Percentiles rank a stretch among this genome's conserved stretches.
These are phyloP conservation scores for Pluteus cervinus DNA, from an alignment of 768 basidiomycete genomes.

Conservation along the genomic window DNA sequence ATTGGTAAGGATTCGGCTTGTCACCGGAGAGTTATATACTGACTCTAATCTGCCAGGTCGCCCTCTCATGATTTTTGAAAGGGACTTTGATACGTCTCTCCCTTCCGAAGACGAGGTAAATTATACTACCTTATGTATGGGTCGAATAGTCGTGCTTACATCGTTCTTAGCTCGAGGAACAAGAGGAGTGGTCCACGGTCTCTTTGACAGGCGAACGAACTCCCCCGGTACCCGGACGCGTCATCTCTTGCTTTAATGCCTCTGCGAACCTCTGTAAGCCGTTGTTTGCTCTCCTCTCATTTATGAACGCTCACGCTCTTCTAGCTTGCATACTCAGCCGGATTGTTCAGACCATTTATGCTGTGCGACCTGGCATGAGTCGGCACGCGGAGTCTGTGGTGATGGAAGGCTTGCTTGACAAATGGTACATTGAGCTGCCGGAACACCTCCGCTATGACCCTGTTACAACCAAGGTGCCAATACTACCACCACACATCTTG, in stretches of 20 bases:
- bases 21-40: conserved; percentile 5
- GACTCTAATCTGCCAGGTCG: conserved; percentile 36
- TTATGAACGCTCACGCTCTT: conserved; percentile 9
- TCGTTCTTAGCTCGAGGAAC: conserved; percentile 55
- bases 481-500: conserved; percentile 58
- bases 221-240: conserved; percentile 36
- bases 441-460: conserved; percentile 59
- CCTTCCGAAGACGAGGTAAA: conserved; percentile 56
- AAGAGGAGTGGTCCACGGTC: conserved; percentile 40
- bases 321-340: conserved; percentile 63
- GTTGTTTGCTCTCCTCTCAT: neutral
- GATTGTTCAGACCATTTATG: conserved; percentile 68
- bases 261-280: conserved; percentile 64
- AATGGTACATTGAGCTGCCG: conserved; percentile 70
- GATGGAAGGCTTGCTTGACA: conserved; percentile 60
- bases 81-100: conserved; percentile 69
- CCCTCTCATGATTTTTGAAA: conserved; percentile 67
- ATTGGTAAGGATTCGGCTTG: conserved; percentile 47
- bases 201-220: conserved; percentile 15
- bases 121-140: conserved; percentile 6
- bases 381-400: conserved; percentile 52
- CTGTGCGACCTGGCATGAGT: conserved; percentile 48
- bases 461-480: conserved; percentile 31
- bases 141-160: neutral
- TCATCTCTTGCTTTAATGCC: conserved; percentile 74